These are phyloP conservation scores for Rhazya stricta DNA, from an alignment of 257 asterid genomes.

Conservation along the genomic window DNA sequence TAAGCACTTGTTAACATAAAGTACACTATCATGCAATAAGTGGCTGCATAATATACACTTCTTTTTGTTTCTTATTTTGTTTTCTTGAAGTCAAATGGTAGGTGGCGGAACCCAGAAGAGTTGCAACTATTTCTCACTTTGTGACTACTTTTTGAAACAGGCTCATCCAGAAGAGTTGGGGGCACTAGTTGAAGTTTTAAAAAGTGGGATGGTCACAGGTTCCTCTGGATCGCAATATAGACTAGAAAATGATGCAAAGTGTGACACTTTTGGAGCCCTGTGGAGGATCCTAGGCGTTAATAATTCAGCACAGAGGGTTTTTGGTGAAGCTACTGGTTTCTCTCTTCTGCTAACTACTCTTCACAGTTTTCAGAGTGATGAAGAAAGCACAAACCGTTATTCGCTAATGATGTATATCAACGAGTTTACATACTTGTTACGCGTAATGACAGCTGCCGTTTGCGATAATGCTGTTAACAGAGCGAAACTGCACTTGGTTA, in stretches of 20 bases:
- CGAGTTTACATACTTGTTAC: conserved; percentile 78
- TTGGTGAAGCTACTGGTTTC: conserved; percentile 98
- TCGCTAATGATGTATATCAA: conserved; percentile 38
- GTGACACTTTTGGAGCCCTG: conserved; percentile 88
- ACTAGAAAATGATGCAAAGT: conserved; percentile 77
- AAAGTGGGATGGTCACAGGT: conserved; percentile 96
- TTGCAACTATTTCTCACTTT: not conserved
- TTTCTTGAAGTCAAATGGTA: not conserved
- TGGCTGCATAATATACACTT: not conserved
- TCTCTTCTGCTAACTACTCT: conserved; percentile 88
- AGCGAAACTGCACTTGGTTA: conserved; percentile 55
- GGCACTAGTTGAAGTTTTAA: conserved; percentile 71
- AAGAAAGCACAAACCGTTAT: conserved; percentile 41
- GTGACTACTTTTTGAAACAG: conserved; percentile 35
- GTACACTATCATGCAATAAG: not conserved
- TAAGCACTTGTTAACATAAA: not conserved
- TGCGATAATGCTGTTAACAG: conserved; percentile 81
- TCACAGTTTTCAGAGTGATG: conserved; percentile 73
- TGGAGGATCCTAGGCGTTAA: conserved; percentile 88
- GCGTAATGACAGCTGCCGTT: conserved; percentile 82
- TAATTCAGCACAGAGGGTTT: conserved; percentile 84
- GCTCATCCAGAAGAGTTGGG: conserved; percentile 93
- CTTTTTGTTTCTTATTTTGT: not conserved
- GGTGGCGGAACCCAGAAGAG: not conserved
- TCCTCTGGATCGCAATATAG: conserved; percentile 72